Base-by-base conservation (phyloP, 495 filamentous ascomycete genomes). In the Trichoderma erinaceum region DNA sequence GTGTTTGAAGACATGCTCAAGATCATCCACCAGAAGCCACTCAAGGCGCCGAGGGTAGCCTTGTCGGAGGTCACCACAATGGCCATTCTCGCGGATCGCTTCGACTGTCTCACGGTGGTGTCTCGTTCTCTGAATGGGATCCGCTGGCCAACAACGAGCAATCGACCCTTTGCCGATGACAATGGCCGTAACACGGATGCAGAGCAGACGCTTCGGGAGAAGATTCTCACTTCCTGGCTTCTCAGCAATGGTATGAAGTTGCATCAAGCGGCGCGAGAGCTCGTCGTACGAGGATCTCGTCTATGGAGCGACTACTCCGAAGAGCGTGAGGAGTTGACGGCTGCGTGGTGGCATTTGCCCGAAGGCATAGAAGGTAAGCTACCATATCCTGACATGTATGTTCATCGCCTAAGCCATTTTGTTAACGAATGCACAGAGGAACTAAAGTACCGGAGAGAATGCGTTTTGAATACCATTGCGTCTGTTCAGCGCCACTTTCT, bases 401-500 rank as follows among this genome's bases (percentile, higher is more conserved):
- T 27, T 50, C 29, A 18, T 35, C 70, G 8, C 2, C 16, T 5
- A 50, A 18, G 18, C 3, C 18, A n/a, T 25, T 1, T 38, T 12
- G 41, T 8, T 58, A 41, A 67, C 63, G 44, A 70, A 27, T 18
- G 46, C 25, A 12, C 66, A 92, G 90, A 88, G 66, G 92, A 96
- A 75, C 78, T 96, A 0, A 85, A 87, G 15, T 83, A 83, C 70
- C 86, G 92, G 6, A 87, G 91, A 0, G 82, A 87, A 58, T 88
- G 83, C 72, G 81, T 95, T 35, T 77, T 96, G 18, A 85, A 89
- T 68, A 92, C 90, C 0, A 82, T 97, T 48, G 85, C 88, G 41
- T 93, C 92, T 0, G 76, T 96, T 0, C 91, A 89, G 71, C 81
- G 82, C 0, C 85, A 93, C 72, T 94, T 94, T 70, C 76, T 95